Conservation (phyloP, 768 basidiomycete species). For the Epithele typhae region DNA sequence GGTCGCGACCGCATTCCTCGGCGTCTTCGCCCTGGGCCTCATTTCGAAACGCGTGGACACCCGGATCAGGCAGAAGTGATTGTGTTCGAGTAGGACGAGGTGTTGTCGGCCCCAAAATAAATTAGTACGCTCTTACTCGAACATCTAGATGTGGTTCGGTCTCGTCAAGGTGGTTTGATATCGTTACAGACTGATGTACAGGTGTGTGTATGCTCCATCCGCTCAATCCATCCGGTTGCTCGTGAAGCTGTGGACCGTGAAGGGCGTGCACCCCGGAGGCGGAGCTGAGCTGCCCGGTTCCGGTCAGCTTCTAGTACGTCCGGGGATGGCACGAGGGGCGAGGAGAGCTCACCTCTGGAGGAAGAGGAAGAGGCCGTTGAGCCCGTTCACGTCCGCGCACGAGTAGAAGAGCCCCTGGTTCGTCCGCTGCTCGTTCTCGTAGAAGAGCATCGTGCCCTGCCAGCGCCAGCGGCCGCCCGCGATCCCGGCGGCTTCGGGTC, state of each 20-base stretch:
- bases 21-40: constrained; percentile 52
- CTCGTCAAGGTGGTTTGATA: too few species aligned
- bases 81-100: constrained; percentile 6
- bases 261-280: constrained; percentile 36
- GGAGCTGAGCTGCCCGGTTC: constrained; percentile 26
- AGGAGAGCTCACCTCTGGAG: constrained; percentile 38
- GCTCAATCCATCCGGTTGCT: constrained; percentile 14
- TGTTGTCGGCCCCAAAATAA: constrained; percentile 6
- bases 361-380: constrained; percentile 45
- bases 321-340: neutral
- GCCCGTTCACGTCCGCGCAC: constrained; percentile 31
- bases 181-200: too few species aligned
- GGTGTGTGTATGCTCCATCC: neutral
- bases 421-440: constrained; percentile 38
- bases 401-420: constrained; percentile 44
- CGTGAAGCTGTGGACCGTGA: constrained; percentile 42
- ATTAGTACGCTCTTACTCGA: constrained; percentile 7
- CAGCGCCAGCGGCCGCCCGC: constrained; percentile 48
- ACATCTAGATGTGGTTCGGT: too few species aligned
- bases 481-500: constrained; percentile 30
- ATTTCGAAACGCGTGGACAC: constrained; percentile 48
- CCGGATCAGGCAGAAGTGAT: constrained; percentile 38
- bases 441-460: constrained; percentile 48
- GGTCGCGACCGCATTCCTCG: constrained; percentile 66
- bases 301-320: neutral